Percentiles rank a stretch among this genome's conserved stretches.
Conservation (phyloP, 1,284 basidiomycete genomes). For the Sporisorium scitamineum region DNA sequence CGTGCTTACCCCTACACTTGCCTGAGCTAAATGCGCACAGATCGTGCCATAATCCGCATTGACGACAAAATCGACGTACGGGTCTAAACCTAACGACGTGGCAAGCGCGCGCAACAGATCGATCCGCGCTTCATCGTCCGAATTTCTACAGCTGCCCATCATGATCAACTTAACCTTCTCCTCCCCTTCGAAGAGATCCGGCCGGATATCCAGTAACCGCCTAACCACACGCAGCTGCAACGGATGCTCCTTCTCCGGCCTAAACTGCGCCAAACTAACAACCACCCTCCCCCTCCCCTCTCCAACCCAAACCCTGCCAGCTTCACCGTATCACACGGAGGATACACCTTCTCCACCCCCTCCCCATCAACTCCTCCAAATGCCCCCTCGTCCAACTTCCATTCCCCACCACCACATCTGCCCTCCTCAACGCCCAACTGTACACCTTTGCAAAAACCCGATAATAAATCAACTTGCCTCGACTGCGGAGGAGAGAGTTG, state of each 20-base stretch:
- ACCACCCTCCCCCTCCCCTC: constrained; percentile 41
- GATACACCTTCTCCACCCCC: constrained; percentile 76
- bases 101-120: constrained; percentile 76
- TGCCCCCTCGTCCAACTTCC: constrained; percentile 94
- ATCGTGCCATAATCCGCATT: constrained; percentile 84
- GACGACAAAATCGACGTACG: constrained; percentile 81
- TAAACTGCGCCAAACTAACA: constrained; percentile 77
- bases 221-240: constrained; percentile 82
- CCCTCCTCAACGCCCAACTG: constrained; percentile 78
- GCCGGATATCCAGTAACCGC: constrained; percentile 73
- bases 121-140: constrained; percentile 80
- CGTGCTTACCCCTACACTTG: constrained; percentile 89
- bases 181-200: constrained; percentile 28
- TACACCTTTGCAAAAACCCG: constrained; percentile 87
- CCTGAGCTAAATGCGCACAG: constrained; percentile 77
- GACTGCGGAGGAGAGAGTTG: constrained; percentile 75
- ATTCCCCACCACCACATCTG: constrained; percentile 85
- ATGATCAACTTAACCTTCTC: constrained; percentile 72
- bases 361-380: constrained; percentile 72
- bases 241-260: constrained; percentile 92
- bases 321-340: constrained; percentile 87
- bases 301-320: constrained; percentile 78
- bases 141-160: constrained; percentile 86
- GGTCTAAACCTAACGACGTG: constrained; percentile 76
- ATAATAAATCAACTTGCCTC: constrained; percentile 88